phyloP scores from a whole-genome alignment of 306 rosid species.

The Quercus cerris region DNA sequence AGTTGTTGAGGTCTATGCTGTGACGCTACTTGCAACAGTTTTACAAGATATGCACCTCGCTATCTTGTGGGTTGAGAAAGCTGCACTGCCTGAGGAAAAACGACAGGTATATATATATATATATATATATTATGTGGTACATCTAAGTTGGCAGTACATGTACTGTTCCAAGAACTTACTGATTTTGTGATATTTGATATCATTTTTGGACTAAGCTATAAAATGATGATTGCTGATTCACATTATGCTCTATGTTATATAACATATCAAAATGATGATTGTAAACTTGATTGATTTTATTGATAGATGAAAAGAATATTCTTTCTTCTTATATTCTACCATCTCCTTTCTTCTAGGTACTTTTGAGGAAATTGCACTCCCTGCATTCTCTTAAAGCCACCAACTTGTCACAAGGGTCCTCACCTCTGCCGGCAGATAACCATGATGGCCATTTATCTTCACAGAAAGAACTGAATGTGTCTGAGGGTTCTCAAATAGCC shows the following conservation, averaged over 20 bases:
- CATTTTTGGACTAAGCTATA: background rate
- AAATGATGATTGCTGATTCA: background rate
- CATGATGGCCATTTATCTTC: conserved; percentile 25
- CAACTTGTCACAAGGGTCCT: conserved; percentile 34
- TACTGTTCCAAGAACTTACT: background rate
- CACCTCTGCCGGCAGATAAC: conserved; percentile 25
- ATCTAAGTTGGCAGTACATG: background rate
- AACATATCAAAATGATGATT: too few species aligned
- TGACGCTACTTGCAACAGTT: conserved; percentile 42
- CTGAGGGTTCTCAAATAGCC: conserved; percentile 24
- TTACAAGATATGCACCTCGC: conserved; percentile 51
- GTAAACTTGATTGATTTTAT: background rate
- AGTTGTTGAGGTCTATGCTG: conserved; percentile 63
- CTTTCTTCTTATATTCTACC: conserved; percentile 11
- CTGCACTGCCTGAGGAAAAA: conserved; percentile 63
- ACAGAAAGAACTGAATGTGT: conserved; percentile 19
- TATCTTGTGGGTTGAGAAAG: conserved; percentile 72
- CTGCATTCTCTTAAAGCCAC: conserved; percentile 51
- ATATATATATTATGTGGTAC: too few species aligned
- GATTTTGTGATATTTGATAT: background rate
- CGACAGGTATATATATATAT: conserved; percentile 50
- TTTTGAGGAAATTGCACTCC: conserved; percentile 63
- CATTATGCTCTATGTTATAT: too few species aligned
- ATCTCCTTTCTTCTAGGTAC: conserved; percentile 35
- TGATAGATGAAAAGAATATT: background rate